These are phyloP conservation scores for Talaromyces trachyspermus DNA, from an alignment of 495 filamentous ascomycete genomes.

Conservation along the genomic window DNA sequence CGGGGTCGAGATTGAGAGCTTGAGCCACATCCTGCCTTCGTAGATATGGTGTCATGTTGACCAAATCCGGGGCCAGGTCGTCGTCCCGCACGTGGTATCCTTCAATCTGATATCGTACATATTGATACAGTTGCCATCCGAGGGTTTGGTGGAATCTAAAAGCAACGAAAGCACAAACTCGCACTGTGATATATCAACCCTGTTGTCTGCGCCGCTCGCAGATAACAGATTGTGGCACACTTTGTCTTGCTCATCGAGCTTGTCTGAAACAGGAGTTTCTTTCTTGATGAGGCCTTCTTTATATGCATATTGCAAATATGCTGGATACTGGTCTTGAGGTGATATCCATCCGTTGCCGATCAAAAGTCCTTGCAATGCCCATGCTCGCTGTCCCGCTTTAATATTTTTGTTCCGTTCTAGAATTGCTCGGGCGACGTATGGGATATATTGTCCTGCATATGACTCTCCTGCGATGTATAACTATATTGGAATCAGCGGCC, in stretches of 20 bases:
- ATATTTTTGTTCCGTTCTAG: constrained; percentile 64
- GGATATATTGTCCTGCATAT: constrained; percentile 94
- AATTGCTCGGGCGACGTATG: constrained; percentile 86
- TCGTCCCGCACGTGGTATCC: constrained; percentile 82
- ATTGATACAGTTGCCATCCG: constrained; percentile 63
- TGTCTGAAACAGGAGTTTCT: constrained; percentile 53
- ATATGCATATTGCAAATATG: constrained; percentile 75
- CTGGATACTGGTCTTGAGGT: constrained; percentile 79
- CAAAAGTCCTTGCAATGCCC: constrained; percentile 81
- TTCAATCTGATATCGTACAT: constrained; percentile 89
- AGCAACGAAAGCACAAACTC: constrained; percentile 67
- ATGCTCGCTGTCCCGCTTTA: constrained; percentile 28
- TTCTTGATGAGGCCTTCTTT: constrained; percentile 61
- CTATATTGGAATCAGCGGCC: too few relatives aligned
- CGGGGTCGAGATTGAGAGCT: constrained; percentile 75
- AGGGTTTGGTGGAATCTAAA: constrained; percentile 48
- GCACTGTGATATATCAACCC: constrained; percentile 61
- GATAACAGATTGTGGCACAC: constrained; percentile 52
- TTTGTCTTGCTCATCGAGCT: constrained; percentile 64
- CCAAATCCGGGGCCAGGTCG: constrained; percentile 93
- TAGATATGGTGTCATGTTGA: constrained; percentile 71
- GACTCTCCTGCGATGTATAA: constrained; percentile 93
- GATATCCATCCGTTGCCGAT: constrained; percentile 99
- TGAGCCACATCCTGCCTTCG: constrained; percentile 67
- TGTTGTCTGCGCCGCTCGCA: constrained; percentile 41